Base-by-base conservation (phyloP, 2,329 filamentous ascomycete species). In the Pleomassaria siparia region DNA sequence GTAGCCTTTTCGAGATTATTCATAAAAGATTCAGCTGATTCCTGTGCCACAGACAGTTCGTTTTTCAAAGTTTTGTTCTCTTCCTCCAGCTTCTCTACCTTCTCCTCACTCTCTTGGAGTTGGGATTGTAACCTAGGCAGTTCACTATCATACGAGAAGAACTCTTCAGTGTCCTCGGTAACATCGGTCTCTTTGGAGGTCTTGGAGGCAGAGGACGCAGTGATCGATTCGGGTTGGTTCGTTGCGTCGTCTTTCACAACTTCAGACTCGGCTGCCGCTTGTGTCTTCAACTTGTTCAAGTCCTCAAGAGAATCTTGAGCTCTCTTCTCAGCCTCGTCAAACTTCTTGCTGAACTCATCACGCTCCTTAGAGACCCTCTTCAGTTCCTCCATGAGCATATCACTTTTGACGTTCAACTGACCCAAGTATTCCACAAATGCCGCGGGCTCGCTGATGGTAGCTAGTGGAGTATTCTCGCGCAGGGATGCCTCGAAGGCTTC, bases 321-420 rank as follows among this genome's bases (percentile, higher is more conserved):
- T 43, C 81, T 80, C 63, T 85, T 82, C 54, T 90, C 82, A 0
- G 80, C 76, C 40, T 86, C 82, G n/a, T 87, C 83, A 2, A 85
- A 74, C 67, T 88, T 90, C 71, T 86, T 88, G 69, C 90, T 92
- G 51, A 88, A 78, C 13, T 84, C 82, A 51, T 96, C 89, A 49
- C 88, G 86, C 64, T 97, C 91, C 3, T 81, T 80, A 0, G 90
- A 87, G 0, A 97, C 84, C 11, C 90, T 81, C 73, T 95, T 96
- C 47, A 96, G 77, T 71, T 99, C 94, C 37, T 95, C 88, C 82
- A 95, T 86, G 2, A 95, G 85, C 88, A 99, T 95, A 61, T 95
- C 89, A 33, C 86, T 86, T 64, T 95, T 92, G 44, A 91, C 72
- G 51, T 86, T 92, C 32, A 95, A 74, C 70, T 96, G 90, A 58